Evolutionary conservation across 352 stramenopile genomes (phyloP), one percentile per base, ranked within the genome.

Genomic region (Pythium rishiriense): DNA sequence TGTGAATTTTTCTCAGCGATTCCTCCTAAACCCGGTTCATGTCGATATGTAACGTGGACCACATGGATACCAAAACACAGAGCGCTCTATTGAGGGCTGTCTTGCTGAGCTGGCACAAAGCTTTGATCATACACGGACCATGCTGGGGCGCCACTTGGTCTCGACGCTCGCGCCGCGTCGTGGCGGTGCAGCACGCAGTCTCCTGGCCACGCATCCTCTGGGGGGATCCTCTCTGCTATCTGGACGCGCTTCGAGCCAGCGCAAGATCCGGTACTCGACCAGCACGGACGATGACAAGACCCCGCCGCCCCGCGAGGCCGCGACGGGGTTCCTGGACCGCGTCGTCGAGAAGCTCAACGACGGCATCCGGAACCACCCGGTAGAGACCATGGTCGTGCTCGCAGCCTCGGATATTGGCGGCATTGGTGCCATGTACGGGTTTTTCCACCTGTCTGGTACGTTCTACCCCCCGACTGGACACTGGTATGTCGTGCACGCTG

Each of bases 391-490:
- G 12, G 76, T 74, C 4, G 81, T 92, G 51, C 74, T 96, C 7
- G 85, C 95, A 47, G 76, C 81, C 11, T 93, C 86, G 6, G 88
- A 96, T 48, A 93, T 96, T 47, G 74, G 75, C 56, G 82, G 79
- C 51, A 94, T 96, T 58, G 85, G 78, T 29, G 80, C 77, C 24
- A 92, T 88, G 74, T 94, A 95, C 51, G 76, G 79, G 17, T 41
- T 92, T 42, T 73, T 96, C 21, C 80, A 81, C 25, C 33, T 91
- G 17, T 76, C 75, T 4, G 82, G 82, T 88, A 48, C 28, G n/a
- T n/a, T n/a, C n/a, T n/a, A n/a, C n/a, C n/a, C n/a, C n/a, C n/a
- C n/a, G n/a, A n/a, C n/a, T n/a, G n/a, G n/a, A n/a, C 35, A 21
- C 35, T 42, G 31, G 45, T 35, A 51, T 24, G 45, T 51, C 22